These are phyloP conservation scores for Rhodotorula sp. DNA, from an alignment of 1,284 basidiomycete genomes.

Conservation along the genomic window DNA sequence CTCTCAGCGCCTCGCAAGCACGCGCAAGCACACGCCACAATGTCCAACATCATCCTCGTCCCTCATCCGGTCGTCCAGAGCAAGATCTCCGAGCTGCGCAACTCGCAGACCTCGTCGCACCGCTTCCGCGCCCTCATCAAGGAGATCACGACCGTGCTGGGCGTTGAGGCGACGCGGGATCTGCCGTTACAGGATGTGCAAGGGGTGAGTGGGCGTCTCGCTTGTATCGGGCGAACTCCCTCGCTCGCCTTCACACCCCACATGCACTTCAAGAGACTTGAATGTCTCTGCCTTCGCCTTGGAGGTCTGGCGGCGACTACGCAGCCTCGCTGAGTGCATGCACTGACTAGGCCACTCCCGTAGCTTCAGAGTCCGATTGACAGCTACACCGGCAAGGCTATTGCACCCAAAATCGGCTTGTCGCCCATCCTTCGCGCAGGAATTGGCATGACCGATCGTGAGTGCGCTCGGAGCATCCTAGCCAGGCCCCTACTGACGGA, in stretches of 20 bases:
- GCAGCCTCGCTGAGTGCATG: background rate
- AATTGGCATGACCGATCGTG: slow-evolving; percentile 85
- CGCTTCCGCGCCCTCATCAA: slow-evolving; percentile 77
- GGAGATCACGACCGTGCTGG: slow-evolving; percentile 68
- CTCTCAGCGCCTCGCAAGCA: too few relatives aligned
- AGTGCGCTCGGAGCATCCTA: slow-evolving; percentile 22
- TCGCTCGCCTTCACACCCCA: too few relatives aligned
- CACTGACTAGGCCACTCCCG: background rate
- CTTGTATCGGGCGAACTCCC: background rate
- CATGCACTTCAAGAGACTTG: background rate
- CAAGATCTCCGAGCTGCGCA: slow-evolving; percentile 67
- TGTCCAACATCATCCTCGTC: slow-evolving; percentile 53
- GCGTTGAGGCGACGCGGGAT: slow-evolving; percentile 67
- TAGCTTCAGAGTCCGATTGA: slow-evolving; percentile 48
- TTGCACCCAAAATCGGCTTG: slow-evolving; percentile 67
- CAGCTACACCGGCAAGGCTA: slow-evolving; percentile 49
- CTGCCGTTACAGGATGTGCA: slow-evolving; percentile 61
- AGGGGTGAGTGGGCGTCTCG: slow-evolving; percentile 55
- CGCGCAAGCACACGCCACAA: background rate
- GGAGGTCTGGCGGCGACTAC: background rate
- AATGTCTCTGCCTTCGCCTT: background rate
- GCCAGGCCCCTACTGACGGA: too few relatives aligned
- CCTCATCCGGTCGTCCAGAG: slow-evolving; percentile 71
- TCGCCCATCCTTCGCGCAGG: slow-evolving; percentile 90
- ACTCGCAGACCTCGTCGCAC: slow-evolving; percentile 62